Conservation (phyloP, 257 asterid genomes). For the Solanum appendiculatum region DNA sequence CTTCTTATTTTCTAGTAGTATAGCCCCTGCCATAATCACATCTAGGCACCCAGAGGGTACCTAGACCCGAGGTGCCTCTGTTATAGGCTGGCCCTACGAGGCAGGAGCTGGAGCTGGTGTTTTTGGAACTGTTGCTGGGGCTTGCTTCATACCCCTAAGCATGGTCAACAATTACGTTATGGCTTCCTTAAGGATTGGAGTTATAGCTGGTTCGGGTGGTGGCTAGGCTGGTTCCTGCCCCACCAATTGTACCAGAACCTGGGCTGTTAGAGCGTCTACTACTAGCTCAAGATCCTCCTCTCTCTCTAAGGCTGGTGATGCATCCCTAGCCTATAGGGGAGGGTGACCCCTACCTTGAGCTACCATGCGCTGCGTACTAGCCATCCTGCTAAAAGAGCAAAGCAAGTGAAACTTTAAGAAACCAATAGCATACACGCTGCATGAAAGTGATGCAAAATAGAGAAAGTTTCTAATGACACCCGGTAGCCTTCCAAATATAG, state of each 20-base stretch:
- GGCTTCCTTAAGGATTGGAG: background rate
- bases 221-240: background rate
- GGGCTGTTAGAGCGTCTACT: no score
- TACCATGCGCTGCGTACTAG: background rate
- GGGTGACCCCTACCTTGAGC: background rate
- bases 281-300: accelerated
- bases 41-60: background rate
- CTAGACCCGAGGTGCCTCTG: accelerated
- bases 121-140: background rate
- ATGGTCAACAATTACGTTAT: background rate
- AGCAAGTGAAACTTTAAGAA: no score
- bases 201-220: background rate
- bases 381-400: no score
- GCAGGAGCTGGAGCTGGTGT: no score
- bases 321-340: background rate
- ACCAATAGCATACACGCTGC: no score
- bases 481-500: no score
- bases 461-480: no score
- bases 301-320: no score
- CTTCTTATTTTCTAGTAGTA: accelerated
- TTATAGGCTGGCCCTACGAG: accelerated
- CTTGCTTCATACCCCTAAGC: accelerated
- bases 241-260: no score
- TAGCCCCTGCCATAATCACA: background rate
- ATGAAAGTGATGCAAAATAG: no score